A percentile compares a stretch with the other conserved stretches of the same genome.
These are phyloP conservation scores for Puccinia polysora DNA, from an alignment of 1,284 basidiomycete genomes.

Conservation along the genomic window DNA sequence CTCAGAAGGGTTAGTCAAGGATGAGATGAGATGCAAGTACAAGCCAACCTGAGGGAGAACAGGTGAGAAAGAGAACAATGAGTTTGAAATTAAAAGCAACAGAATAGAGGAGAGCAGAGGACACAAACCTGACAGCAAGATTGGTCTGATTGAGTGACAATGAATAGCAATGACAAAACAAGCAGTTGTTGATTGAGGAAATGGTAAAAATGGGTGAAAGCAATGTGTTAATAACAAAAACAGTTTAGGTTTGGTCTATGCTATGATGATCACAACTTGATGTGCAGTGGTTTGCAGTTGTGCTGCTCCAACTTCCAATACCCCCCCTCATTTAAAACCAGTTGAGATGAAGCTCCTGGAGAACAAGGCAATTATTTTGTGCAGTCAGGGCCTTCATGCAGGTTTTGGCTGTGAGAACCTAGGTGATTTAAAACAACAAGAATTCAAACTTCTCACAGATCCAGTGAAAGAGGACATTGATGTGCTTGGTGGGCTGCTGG, in stretches of 20 bases:
- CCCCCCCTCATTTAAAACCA: background rate
- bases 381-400: background rate
- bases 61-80: too few relatives aligned
- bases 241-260: background rate
- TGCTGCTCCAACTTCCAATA: too few relatives aligned
- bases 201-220: background rate
- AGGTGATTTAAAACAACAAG: background rate
- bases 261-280: background rate
- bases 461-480: constrained; percentile 19
- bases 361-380: background rate
- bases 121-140: too few relatives aligned
- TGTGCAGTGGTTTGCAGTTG: background rate
- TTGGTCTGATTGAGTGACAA: too few relatives aligned
- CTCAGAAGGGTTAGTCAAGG: too few relatives aligned
- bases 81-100: too few relatives aligned
- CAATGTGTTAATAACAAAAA: background rate
- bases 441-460: background rate
- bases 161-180: too few relatives aligned
- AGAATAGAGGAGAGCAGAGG: too few relatives aligned
- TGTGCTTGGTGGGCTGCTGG: constrained; percentile 7
- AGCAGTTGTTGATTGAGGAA: background rate
- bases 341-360: background rate
- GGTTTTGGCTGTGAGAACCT: background rate
- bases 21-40: too few relatives aligned
- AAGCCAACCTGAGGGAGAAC: too few relatives aligned